phyloP scores from a whole-genome alignment of 495 filamentous ascomycete species.

The Lasiosphaeria hispida region DNA sequence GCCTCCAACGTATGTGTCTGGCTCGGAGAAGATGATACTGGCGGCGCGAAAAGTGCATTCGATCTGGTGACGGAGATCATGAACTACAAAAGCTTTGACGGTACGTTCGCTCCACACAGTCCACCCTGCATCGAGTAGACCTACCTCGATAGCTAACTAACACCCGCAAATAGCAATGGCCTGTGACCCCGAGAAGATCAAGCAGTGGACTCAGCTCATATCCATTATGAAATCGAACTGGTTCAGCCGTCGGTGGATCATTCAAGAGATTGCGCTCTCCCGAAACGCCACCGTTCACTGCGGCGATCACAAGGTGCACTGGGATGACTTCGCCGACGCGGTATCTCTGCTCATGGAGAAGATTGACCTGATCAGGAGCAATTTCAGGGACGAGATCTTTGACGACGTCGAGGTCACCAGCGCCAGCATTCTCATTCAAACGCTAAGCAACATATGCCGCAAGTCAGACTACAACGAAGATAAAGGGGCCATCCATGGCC shows the following conservation, averaged over 20 bases:
- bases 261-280: slow-evolving; percentile 41
- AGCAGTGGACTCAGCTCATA: too few species aligned
- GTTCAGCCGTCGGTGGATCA: slow-evolving; percentile 36
- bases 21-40: slow-evolving; percentile 18
- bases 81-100: too few species aligned
- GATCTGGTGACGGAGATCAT: background rate
- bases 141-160: too few species aligned
- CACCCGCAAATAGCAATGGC: too few species aligned
- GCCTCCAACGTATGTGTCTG: slow-evolving; percentile 28
- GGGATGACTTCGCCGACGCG: slow-evolving; percentile 33
- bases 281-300: slow-evolving; percentile 29
- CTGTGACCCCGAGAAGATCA: too few species aligned
- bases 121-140: too few species aligned
- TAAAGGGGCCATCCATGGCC: background rate
- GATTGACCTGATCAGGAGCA: background rate
- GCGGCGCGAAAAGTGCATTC: background rate
- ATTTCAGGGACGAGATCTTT: background rate
- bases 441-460: background rate
- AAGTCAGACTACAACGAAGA: background rate
- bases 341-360: slow-evolving; percentile 19
- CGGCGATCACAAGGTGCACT: slow-evolving; percentile 24
- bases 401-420: slow-evolving; percentile 1
- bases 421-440: background rate
- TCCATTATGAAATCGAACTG: slow-evolving; percentile 8
- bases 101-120: too few species aligned